Base-by-base conservation (phyloP, 2,329 filamentous ascomycete species). In the Talaromyces verruculosus region DNA sequence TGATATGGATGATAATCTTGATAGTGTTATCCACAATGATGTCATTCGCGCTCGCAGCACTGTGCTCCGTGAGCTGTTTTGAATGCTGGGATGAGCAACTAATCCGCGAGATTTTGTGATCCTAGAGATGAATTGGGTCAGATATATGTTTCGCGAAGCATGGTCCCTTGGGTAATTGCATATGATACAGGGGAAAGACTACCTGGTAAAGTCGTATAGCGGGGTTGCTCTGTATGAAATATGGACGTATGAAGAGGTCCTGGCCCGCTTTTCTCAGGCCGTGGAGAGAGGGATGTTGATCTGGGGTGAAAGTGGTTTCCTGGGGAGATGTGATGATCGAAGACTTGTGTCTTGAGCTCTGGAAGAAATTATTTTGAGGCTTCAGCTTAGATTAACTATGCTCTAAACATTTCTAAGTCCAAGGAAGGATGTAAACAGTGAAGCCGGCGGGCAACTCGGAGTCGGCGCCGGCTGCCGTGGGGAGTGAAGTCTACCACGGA, bases 11-110 rank as follows among this genome's bases (percentile, higher is more conserved):
- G 53, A 37, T 39, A 39, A 17, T 49, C 28, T 45, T 61, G 37
- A n/a, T 57, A 8, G 8, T 3, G 35, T 43, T 61, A n/a, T 51
- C 59, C 41, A 53, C 64, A 59, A 63, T 65, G 64, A 65, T 62
- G 64, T 65, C 64, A 63, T 39, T 57, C 11, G n/a, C 33, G 17
- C 11, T 22, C 33, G 53, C 33, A 57, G 19, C 4, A 39, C 53
- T 57, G 53, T 57, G 30, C 33, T 57, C 33, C 53, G 53, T 37
- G 17, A 19, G 25, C 33, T 37, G 33, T 37, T 15, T 53, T 5
- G 2, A 3, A 4, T 30, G 25, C 2, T 11, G 25, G n/a, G 33
- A 22, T 22, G 33, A 57, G 53, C 30, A 28, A 28, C 10, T 57
- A 37, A 39, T 57, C 19, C 39, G 53, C 33, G 53, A 35, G 53